Evolutionary conservation across 2,329 filamentous ascomycete species (phyloP), one percentile per base, ranked within the genome.

Genomic region (Colletotrichum sp.): DNA sequence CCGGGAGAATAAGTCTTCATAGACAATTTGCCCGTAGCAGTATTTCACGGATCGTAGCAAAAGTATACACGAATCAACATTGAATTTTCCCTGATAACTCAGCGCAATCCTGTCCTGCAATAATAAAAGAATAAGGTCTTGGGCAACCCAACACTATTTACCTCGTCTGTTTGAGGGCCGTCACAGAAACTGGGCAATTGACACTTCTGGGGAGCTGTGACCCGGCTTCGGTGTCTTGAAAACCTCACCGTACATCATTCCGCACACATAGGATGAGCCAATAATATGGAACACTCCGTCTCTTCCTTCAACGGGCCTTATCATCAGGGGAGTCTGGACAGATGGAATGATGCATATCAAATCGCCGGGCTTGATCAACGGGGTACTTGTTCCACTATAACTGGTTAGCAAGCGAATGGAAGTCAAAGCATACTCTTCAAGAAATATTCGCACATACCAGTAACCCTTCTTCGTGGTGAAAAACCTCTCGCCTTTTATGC

Each of bases 91-190:
- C 43, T 48, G 1, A 21, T 48, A 0, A 21, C 9, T 21, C 0
- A 0, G 43, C 10, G 10, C 18, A 21, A 21, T 13, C 12, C 0
- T 48, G n/a, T 13, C 0, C 10, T 21, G 6, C 18, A 21, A 48
- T 0, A 1, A 7, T 48, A 1, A 7, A 13, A n/a, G 0, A 6
- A 0, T 7, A 13, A 0, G 43, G 0, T 7, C n/a, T 48, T 48
- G 4, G n/a, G 3, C 10, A 21, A 52, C 18, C 39, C 18, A 21
- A 13, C 10, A 52, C 10, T 21, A 1, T 52, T 1, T 21, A 21
- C 2, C n/a, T 48, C 9, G 0, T 0, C 0, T 12, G n/a, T 21
- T 16, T 26, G 55, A 59, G 0, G 55, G 3, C 16, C 55, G 2
- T 59, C 55, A 59, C 55, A 26, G 2, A 28, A 59, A 59, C 12